Percentiles rank a stretch among this genome's conserved stretches.
Conservation (phyloP, 2,329 filamentous ascomycete genomes). For the Claviceps purpurea region DNA sequence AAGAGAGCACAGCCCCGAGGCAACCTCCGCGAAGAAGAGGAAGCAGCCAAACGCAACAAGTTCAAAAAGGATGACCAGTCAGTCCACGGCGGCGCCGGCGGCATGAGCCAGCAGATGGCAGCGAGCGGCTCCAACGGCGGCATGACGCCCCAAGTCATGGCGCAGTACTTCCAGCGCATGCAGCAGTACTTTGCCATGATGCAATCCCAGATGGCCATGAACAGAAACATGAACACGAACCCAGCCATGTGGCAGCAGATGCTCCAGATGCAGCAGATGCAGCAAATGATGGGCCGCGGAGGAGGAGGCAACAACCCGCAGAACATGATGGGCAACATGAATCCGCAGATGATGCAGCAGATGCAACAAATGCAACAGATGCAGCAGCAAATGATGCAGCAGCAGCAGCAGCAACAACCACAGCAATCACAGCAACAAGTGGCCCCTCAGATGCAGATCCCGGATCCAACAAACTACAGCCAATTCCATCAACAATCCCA, state of each 20-base stretch:
- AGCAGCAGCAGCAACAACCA: constrained; percentile 24
- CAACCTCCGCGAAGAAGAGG: constrained; percentile 85
- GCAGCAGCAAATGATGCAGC: constrained; percentile 30
- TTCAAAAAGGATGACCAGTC: constrained; percentile 40
- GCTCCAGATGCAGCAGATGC: constrained; percentile 65
- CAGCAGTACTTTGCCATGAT: constrained; percentile 93
- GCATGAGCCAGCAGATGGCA: constrained; percentile 28
- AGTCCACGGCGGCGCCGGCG: constrained; percentile 10
- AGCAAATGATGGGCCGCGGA: constrained; percentile 36
- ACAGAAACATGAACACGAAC: constrained; percentile 58
- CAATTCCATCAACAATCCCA: constrained; percentile 34
- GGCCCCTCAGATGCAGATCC: constrained; percentile 11
- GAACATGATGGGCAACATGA: constrained; percentile 30
- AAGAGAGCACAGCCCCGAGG: constrained; percentile 95
- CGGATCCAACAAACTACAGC: constrained; percentile 1
- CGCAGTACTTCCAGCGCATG: constrained; percentile 97
- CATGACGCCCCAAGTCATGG: constrained; percentile 96
- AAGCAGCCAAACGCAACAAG: constrained; percentile 48
- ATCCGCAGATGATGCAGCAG: constrained; percentile 45
- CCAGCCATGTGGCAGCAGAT: constrained; percentile 64
- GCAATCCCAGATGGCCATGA: constrained; percentile 88
- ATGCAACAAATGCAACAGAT: constrained; percentile 28
- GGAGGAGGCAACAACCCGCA: constrained; percentile 20
- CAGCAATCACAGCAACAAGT: constrained; percentile 21
- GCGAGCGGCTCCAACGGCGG: constrained; percentile 36